Conservation (phyloP, 352 stramenopile genomes). For the Peronosclerospora sorghi region DNA sequence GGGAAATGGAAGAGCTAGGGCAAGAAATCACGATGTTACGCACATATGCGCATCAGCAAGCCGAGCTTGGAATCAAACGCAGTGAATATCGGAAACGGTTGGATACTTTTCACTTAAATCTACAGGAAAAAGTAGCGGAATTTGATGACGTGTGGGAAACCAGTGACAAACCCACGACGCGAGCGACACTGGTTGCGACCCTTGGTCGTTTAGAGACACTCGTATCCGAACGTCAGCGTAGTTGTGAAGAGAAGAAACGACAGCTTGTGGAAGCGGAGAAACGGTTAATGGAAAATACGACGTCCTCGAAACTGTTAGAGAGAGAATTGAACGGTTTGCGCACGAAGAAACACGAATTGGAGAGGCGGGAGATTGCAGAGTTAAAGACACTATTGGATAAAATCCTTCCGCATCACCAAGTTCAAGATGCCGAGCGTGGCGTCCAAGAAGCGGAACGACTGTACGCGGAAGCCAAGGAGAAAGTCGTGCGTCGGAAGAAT, state of each 20-base stretch:
- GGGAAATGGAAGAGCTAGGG: conserved; percentile 32
- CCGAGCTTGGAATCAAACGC: conserved; percentile 38
- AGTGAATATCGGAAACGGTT: conserved; percentile 32
- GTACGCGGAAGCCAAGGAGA: conserved; percentile 78
- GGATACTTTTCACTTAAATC: conserved; percentile 26
- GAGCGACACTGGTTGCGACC: conserved; percentile 13
- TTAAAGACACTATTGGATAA: conserved; percentile 42
- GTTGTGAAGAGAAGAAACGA: conserved; percentile 16
- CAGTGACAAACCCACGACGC: conserved; percentile 19
- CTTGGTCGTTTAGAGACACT: conserved; percentile 19
- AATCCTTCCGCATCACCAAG: conserved; percentile 28
- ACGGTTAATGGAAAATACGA: conserved; percentile 39
- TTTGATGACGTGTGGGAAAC: conserved; percentile 24
- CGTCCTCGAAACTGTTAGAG: conserved; percentile 37
- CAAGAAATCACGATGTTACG: conserved; percentile 47
- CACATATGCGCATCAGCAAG: conserved; percentile 32
- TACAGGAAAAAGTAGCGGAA: conserved; percentile 37
- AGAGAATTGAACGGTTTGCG: conserved; percentile 28
- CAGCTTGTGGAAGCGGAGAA: conserved; percentile 23
- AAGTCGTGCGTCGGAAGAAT: conserved; percentile 66
- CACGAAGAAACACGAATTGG: conserved; percentile 38
- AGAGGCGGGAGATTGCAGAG: conserved; percentile 37
- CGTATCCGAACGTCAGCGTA: conserved; percentile 13
- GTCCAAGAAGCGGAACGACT: conserved; percentile 40
- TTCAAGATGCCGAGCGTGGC: conserved; percentile 37